These are phyloP conservation scores for Colletotrichum australisinense DNA, from an alignment of 2,329 filamentous ascomycete genomes.

Conservation along the genomic window DNA sequence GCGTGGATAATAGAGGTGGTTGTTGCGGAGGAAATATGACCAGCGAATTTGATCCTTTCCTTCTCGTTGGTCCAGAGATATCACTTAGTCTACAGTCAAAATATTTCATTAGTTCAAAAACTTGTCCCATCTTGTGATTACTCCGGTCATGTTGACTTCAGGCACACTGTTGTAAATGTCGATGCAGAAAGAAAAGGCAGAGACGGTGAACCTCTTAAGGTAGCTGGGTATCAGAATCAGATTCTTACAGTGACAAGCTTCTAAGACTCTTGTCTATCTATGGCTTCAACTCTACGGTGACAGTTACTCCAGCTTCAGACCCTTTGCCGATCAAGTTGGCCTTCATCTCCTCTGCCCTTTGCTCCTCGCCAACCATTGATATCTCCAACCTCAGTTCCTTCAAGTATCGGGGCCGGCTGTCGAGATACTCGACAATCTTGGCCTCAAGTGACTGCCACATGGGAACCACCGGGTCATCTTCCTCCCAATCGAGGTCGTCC, in stretches of 20 bases:
- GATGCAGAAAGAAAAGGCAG: neutral
- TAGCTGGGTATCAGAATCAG: neutral
- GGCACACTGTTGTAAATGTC: too few species aligned
- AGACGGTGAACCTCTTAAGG: neutral
- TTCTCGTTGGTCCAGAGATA: neutral
- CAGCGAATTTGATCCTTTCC: neutral
- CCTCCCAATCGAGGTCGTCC: constrained; percentile 6
- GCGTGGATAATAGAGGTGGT: too few species aligned
- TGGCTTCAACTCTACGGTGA: neutral
- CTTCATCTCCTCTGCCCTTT: neutral
- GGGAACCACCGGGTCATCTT: neutral
- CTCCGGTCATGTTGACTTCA: neutral
- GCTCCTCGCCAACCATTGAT: neutral
- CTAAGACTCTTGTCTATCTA: neutral
- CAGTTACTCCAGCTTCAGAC: neutral
- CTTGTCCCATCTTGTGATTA: neutral
- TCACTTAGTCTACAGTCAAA: neutral
- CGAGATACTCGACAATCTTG: neutral
- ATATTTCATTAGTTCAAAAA: neutral
- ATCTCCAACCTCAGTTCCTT: neutral
- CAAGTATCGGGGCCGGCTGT: neutral
- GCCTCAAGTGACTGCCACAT: neutral
- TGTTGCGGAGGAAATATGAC: neutral
- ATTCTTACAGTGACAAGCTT: neutral
- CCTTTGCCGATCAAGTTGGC: neutral